Conservation (phyloP, 148 eudicot species). For the Chenopodium berlandieri region DNA sequence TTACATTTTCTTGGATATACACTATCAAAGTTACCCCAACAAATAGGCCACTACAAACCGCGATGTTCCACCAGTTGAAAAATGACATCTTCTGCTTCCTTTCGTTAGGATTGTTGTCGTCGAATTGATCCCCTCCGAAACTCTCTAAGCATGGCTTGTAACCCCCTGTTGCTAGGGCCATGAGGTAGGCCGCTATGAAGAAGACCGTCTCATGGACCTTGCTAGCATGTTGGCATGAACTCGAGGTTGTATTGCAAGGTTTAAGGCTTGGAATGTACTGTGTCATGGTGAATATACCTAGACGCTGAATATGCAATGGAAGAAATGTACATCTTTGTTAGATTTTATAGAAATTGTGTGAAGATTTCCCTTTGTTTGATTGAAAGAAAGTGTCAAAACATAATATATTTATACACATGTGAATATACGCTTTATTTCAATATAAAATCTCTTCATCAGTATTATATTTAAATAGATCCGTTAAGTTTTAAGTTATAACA, state of each 20-base stretch:
- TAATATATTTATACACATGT: too few relatives aligned
- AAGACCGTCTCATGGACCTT: conserved; percentile 40
- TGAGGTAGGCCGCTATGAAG: conserved; percentile 49
- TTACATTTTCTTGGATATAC: conserved; percentile 46
- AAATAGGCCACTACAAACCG: conserved; percentile 58
- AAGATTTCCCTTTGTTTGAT: too few relatives aligned
- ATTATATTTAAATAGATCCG: too few relatives aligned
- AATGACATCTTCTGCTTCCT: conserved; percentile 29
- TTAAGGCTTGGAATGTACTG: conserved; percentile 54
- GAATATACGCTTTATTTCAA: too few relatives aligned
- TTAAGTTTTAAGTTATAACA: too few relatives aligned
- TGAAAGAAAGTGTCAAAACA: too few relatives aligned
- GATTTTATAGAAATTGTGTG: too few relatives aligned
- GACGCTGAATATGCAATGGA: background rate
- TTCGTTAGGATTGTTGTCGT: conserved; percentile 43
- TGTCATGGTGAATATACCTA: conserved; percentile 60
- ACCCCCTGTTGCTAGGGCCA: conserved; percentile 62
- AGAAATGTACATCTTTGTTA: too few relatives aligned
- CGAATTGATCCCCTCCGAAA: conserved; percentile 75
- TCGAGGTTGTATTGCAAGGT: conserved; percentile 40
- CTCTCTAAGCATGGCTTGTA: conserved; percentile 54
- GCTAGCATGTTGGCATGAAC: conserved; percentile 38
- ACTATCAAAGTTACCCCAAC: conserved; percentile 57
- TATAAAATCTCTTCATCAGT: too few relatives aligned
- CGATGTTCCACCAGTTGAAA: conserved; percentile 59